These are phyloP conservation scores for Penicillium vulpinum DNA, from an alignment of 2,329 filamentous ascomycete genomes.

Conservation along the genomic window DNA sequence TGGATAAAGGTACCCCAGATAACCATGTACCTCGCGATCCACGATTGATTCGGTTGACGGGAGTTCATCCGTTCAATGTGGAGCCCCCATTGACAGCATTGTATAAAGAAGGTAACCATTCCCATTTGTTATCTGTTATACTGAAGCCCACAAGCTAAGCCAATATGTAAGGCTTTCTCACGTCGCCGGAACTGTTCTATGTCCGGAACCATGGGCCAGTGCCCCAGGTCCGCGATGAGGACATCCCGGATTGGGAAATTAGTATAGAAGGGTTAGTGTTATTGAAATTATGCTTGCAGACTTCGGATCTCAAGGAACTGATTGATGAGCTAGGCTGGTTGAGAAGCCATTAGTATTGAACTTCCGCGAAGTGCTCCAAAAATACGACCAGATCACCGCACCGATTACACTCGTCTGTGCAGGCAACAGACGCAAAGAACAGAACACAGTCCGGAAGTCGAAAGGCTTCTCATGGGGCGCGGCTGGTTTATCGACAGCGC, in stretches of 20 bases:
- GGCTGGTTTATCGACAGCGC: constrained; percentile 79
- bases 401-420: constrained; percentile 89
- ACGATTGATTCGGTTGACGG: constrained; percentile 80
- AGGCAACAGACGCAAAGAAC: constrained; percentile 88
- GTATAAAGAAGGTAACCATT: constrained; percentile 58
- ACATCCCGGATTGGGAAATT: constrained; percentile 78
- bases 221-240: constrained; percentile 69
- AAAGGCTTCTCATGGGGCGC: constrained; percentile 95
- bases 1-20: constrained; percentile 83
- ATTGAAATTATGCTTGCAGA: not conserved
- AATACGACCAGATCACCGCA: constrained; percentile 79
- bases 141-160: not conserved
- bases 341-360: constrained; percentile 71
- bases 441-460: constrained; percentile 84
- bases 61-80: constrained; percentile 86
- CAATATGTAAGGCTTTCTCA: constrained; percentile 68
- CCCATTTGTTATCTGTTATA: no score
- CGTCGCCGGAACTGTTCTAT: constrained; percentile 84
- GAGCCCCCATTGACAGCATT: constrained; percentile 78
- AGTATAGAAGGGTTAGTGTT: constrained; percentile 66
- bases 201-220: constrained; percentile 88
- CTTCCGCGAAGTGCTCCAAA: constrained; percentile 68
- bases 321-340: constrained; percentile 58
- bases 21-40: constrained; percentile 76
- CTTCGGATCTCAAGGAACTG: not conserved